These are phyloP conservation scores for Orbilia oligospora DNA, from an alignment of 2,329 filamentous ascomycete species.

Conservation along the genomic window DNA sequence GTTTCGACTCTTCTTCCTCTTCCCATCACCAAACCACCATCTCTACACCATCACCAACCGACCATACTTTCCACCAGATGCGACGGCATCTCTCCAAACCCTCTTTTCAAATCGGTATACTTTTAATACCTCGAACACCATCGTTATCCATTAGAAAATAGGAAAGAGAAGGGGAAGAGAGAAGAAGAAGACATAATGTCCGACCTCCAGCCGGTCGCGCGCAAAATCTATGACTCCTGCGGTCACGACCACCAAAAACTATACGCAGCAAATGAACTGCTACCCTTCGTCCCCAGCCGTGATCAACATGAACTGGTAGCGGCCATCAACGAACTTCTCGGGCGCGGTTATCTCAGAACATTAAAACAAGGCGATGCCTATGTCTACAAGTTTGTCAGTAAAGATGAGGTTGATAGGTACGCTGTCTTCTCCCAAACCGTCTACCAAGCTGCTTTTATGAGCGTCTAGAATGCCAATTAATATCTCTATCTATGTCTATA, in stretches of 20 bases:
- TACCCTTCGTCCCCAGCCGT: slow-evolving; percentile 40
- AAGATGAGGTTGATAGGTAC: slow-evolving; percentile 61
- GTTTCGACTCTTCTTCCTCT: not conserved
- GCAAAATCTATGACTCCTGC: slow-evolving; percentile 50
- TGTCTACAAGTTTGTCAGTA: slow-evolving; percentile 62
- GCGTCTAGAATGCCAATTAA: not conserved
- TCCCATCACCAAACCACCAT: not conserved
- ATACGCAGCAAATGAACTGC: slow-evolving; percentile 40
- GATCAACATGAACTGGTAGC: slow-evolving; percentile 34
- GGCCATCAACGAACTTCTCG: slow-evolving; percentile 63
- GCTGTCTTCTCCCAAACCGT: slow-evolving; percentile 1
- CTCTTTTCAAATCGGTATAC: not conserved
- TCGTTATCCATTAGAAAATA: not conserved
- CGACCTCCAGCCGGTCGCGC: slow-evolving; percentile 53
- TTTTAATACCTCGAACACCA: not conserved
- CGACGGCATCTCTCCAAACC: slow-evolving; percentile 24
- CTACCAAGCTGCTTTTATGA: not conserved
- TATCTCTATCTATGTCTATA: not conserved
- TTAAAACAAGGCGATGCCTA: slow-evolving; percentile 63
- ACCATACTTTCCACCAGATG: slow-evolving; percentile 24
- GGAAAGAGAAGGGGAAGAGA: not conserved
- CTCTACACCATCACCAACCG: not conserved
- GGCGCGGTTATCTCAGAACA: slow-evolving; percentile 61
- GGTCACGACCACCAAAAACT: slow-evolving; percentile 42
- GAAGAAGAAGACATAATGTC: slow-evolving; percentile 22